These are phyloP conservation scores for Gorgonomyces haynaldii DNA, from an alignment of 192 early-diverging fungal species.

Conservation along the genomic window DNA sequence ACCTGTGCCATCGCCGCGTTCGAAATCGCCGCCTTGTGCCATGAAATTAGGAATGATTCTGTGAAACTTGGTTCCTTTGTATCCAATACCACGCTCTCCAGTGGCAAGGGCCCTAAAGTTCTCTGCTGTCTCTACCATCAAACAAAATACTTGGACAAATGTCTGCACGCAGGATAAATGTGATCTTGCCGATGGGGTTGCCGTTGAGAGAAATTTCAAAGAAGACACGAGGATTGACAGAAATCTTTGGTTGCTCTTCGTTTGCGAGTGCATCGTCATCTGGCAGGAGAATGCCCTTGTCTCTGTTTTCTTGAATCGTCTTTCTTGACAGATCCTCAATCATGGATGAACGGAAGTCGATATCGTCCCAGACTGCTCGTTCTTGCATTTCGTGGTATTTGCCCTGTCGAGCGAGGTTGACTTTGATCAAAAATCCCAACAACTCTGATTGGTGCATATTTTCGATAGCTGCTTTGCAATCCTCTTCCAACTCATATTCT, in stretches of 20 bases:
- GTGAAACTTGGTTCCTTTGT: conserved; percentile 67
- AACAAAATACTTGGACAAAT: conserved; percentile 21
- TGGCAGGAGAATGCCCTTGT: not conserved
- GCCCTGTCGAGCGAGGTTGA: conserved; percentile 43
- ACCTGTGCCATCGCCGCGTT: conserved; percentile 72
- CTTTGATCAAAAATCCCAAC: conserved; percentile 79
- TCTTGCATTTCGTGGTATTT: conserved; percentile 9
- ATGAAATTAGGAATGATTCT: conserved; percentile 66
- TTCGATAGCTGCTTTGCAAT: conserved; percentile 80
- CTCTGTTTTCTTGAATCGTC: conserved; percentile 10
- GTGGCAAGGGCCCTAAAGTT: conserved; percentile 94
- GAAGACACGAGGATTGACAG: conserved; percentile 29
- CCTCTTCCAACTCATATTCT: conserved; percentile 75
- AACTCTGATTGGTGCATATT: conserved; percentile 88
- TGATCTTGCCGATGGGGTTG: conserved; percentile 17
- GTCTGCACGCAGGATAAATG: conserved; percentile 21
- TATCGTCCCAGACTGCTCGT: conserved; percentile 30
- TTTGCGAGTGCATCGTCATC: not conserved
- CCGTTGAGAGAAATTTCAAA: conserved; percentile 33
- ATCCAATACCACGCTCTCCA: conserved; percentile 77
- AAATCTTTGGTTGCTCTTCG: not conserved
- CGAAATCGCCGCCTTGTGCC: conserved; percentile 71
- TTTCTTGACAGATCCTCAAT: not conserved
- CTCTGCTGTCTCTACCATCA: conserved; percentile 54
- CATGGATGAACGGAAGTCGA: conserved; percentile 9